phyloP scores from a whole-genome alignment of 2,329 filamentous ascomycete species.

The Hypoxylon sp. region DNA sequence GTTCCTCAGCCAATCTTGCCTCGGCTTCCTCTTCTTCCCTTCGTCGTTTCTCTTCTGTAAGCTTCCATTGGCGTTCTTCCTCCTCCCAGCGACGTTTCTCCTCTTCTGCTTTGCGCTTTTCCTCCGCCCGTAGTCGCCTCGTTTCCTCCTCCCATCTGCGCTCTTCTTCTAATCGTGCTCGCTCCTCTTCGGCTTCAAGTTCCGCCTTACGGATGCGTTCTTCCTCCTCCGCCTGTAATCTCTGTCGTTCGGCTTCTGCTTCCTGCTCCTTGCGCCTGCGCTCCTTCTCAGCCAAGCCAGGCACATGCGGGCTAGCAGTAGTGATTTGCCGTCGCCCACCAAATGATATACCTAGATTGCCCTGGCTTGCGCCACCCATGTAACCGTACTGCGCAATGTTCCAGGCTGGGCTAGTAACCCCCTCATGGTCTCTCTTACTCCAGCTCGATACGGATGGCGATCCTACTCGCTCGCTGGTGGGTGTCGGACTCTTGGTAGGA shows the following conservation, averaged over 20 bases:
- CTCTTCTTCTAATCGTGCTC: slow-evolving; percentile 74
- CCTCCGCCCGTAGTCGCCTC: slow-evolving; percentile 69
- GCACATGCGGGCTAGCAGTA: slow-evolving; percentile 82
- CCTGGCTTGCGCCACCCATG: slow-evolving; percentile 97
- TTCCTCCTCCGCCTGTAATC: slow-evolving; percentile 68
- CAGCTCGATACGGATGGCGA: slow-evolving; percentile 82
- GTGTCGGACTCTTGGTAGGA: slow-evolving; percentile 73
- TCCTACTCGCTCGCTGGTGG: slow-evolving; percentile 62
- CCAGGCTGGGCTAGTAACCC: slow-evolving; percentile 89
- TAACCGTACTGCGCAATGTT: slow-evolving; percentile 99
- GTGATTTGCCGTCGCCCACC: slow-evolving; percentile 95
- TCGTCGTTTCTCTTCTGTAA: slow-evolving; percentile 79
- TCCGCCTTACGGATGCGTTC: slow-evolving; percentile 64
- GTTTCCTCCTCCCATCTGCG: slow-evolving; percentile 77
- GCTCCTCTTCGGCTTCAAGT: slow-evolving; percentile 72
- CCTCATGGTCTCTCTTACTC: slow-evolving; percentile 89
- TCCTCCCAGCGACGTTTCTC: slow-evolving; percentile 84
- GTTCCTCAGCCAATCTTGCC: slow-evolving; percentile 75
- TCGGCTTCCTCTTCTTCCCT: slow-evolving; percentile 82
- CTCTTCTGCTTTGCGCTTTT: slow-evolving; percentile 74
- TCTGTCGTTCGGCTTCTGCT: slow-evolving; percentile 73
- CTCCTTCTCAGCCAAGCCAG: slow-evolving; percentile 88
- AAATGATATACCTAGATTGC: slow-evolving; percentile 93
- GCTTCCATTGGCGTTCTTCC: slow-evolving; percentile 81
- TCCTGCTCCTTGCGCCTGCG: slow-evolving; percentile 71